Conservation (phyloP, 2,329 filamentous ascomycete species). For the Sporothrix brasiliensis region DNA sequence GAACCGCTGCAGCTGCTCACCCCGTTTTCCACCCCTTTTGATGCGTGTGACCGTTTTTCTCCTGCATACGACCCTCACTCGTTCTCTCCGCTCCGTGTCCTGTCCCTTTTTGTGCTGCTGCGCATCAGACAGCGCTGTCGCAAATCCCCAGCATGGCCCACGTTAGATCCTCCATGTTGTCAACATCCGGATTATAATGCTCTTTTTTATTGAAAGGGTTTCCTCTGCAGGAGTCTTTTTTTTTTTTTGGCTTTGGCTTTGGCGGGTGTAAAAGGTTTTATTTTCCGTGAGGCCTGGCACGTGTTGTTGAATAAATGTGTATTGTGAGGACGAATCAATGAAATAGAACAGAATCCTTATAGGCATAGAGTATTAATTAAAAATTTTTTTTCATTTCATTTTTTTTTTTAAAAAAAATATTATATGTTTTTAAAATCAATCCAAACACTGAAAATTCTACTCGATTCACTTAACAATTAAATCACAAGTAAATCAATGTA, state of each 20-base stretch:
- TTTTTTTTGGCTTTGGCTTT: background rate
- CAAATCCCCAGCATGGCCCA: background rate
- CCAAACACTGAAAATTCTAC: background rate
- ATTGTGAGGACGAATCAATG: background rate
- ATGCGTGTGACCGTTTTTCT: background rate
- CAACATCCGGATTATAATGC: background rate
- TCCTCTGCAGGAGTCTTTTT: background rate
- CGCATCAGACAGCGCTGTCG: slow-evolving; percentile 5
- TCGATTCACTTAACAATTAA: background rate
- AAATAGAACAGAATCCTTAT: background rate
- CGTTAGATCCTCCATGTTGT: background rate
- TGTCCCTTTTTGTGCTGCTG: slow-evolving; percentile 1
- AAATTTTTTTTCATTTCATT: background rate
- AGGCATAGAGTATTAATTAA: background rate
- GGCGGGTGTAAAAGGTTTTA: background rate
- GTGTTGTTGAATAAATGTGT: background rate
- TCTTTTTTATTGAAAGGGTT: background rate
- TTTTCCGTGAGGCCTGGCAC: background rate
- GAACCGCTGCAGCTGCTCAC: background rate
- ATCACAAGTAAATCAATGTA: background rate
- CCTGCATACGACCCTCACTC: background rate
- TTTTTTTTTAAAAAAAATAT: background rate
- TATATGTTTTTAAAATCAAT: background rate
- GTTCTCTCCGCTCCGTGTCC: too few species aligned
- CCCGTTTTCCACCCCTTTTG: background rate